These are phyloP conservation scores for Phytophthora hybrid DNA, from an alignment of 352 stramenopile genomes.

Conservation along the genomic window DNA sequence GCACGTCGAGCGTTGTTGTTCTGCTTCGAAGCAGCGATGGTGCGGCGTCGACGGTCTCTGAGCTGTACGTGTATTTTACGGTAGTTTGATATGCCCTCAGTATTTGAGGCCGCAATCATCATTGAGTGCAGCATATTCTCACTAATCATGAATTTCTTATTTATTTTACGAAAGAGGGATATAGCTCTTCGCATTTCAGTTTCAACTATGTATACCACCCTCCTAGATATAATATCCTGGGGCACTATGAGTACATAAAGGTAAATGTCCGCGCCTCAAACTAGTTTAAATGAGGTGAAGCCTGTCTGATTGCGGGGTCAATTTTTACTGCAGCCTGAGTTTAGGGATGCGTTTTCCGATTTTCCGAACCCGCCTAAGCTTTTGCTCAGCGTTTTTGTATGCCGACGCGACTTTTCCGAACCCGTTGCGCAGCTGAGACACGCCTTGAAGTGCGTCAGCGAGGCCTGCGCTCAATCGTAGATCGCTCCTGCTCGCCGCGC, in stretches of 20 bases:
- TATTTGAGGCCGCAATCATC: background rate
- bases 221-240: background rate
- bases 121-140: background rate
- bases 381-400: background rate
- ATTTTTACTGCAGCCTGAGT: slow-evolving; percentile 21
- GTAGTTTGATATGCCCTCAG: no score
- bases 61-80: background rate
- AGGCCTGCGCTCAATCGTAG: slow-evolving; percentile 11
- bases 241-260: background rate
- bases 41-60: background rate
- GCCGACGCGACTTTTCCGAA: slow-evolving; percentile 3
- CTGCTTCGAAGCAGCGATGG: background rate
- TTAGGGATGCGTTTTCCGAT: slow-evolving; percentile 13
- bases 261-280: background rate
- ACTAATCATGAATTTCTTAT: background rate
- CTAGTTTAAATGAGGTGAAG: slow-evolving; percentile 4
- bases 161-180: no score
- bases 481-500: background rate
- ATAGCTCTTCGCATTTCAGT: no score
- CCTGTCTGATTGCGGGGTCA: slow-evolving; percentile 29
- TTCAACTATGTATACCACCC: background rate
- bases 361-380: slow-evolving; percentile 19
- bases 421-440: slow-evolving; percentile 19
- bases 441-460: slow-evolving; percentile 8
- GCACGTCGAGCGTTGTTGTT: background rate